Evolutionary conservation across 176 grass and related monocot genomes (phyloP).

Genomic region (Zizania latifolia): DNA sequence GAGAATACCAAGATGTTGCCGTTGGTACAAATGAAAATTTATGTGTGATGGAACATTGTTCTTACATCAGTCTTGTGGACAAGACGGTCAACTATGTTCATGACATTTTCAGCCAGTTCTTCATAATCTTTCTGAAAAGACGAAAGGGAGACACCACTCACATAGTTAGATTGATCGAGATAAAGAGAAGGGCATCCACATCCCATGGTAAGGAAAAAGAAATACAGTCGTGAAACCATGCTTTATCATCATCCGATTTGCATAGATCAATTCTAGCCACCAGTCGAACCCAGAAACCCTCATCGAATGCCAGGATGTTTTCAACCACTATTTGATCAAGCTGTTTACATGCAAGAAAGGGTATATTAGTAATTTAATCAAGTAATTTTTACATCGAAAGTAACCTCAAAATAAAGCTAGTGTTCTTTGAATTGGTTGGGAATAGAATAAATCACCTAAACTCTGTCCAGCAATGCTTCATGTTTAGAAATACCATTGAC

Average conservation of each 20-base stretch:
- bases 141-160: background rate
- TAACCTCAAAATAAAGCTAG: background rate
- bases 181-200: background rate
- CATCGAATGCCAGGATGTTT: slow-evolving; percentile 76
- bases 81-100: slow-evolving; percentile 86
- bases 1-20: background rate
- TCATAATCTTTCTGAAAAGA: slow-evolving; percentile 78
- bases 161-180: slow-evolving; percentile 7
- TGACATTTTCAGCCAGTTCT: slow-evolving; percentile 68
- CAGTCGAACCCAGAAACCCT: slow-evolving; percentile 80
- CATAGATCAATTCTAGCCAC: slow-evolving; percentile 72
- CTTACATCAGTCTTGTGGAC: slow-evolving; percentile 95
- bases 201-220: background rate
- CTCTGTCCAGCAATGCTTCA: background rate
- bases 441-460: slow-evolving; percentile 11
- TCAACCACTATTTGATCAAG: slow-evolving; percentile 94
- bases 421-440: background rate
- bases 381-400: background rate
- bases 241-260: slow-evolving; percentile 98
- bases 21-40: background rate
- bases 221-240: slow-evolving; percentile 49
- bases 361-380: slow-evolving; percentile 25
- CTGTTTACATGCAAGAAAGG: slow-evolving; percentile 42
- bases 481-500: background rate
- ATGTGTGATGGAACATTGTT: slow-evolving; percentile 7